Evolutionary conservation across 208 protist genomes (phyloP), one percentile per base, ranked within the genome.

Genomic region (Crithidia acanthocephali): DNA sequence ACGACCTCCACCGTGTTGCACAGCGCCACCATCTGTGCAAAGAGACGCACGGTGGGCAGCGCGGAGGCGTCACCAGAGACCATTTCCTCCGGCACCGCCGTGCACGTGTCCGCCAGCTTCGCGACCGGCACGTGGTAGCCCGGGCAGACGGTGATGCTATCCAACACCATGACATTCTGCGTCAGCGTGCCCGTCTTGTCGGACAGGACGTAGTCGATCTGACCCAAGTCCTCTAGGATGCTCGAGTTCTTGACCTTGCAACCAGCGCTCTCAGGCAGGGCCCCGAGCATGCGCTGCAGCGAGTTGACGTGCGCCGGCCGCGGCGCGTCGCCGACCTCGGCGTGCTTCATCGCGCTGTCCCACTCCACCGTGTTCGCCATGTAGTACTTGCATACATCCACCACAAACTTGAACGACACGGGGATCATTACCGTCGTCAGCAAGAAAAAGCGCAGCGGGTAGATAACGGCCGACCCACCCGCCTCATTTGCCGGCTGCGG

Each of bases 391-490:
- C 81, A 94, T 56, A 98, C 90, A 79, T 98, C 96, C 15, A 98
- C 80, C 30, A 94, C 95, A 59, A 98, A 97, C 73, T 99, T 98
- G 60, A 99, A 95, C 23, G 95, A 98, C 16, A 99, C 92, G 9
- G 98, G 98, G 50, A 99, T 99, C 87, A 99, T 98, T 18, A 97
- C 89, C n/a, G 94, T 97, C n/a, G 92, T 98, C 2, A 99, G 73
- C 5, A 99, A 83, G 47, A 98, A 95, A 57, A 98, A 98, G 35
- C 96, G 90, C 22, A 98, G 71, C 11, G 93, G 84, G 70, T 98
- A 98, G 33, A 98, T 92, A 15, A 96, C 3, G 9, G 88, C 77
- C 8, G 88, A 61, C 25, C 55, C 71, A 5, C 35, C 59, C 0
- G 47, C 45, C 56, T 92, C 82, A 59, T 27, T 78, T 0, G 48